phyloP scores from a whole-genome alignment of 164 flowering plant genomes.

The Chloranthus sessilifolius region DNA sequence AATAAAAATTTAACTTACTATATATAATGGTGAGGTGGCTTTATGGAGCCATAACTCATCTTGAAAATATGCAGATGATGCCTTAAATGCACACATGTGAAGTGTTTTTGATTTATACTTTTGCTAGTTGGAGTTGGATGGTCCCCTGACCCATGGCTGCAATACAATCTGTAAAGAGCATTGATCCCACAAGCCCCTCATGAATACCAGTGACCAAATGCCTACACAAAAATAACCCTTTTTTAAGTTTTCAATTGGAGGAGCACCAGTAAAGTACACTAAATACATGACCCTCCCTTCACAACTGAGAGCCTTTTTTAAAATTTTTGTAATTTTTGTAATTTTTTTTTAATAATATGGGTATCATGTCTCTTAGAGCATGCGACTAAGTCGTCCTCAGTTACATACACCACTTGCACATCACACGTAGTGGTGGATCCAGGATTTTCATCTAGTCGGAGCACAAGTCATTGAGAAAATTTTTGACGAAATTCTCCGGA shows the following conservation, averaged over 20 bases:
- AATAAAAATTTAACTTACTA: too few species aligned
- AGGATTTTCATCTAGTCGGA: too few species aligned
- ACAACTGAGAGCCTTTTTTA: too few species aligned
- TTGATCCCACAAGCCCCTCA: conserved; percentile 13
- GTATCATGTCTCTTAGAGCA: too few species aligned
- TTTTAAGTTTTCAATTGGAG: conserved; percentile 2
- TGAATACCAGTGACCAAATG: conserved; percentile 17
- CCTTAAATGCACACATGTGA: conserved; percentile 30
- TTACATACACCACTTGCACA: too few species aligned
- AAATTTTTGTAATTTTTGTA: too few species aligned
- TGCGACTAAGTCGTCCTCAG: too few species aligned
- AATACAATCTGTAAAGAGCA: conserved; percentile 20
- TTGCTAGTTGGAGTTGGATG: neutral
- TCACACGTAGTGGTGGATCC: too few species aligned
- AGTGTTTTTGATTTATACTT: conserved; percentile 5
- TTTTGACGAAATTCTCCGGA: too few species aligned
- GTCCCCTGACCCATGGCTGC: conserved; percentile 7
- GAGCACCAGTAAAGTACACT: neutral
- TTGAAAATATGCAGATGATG: conserved; percentile 19
- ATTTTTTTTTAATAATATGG: too few species aligned
- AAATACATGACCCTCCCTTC: too few species aligned
- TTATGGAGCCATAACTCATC: conserved; percentile 3
- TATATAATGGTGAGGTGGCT: neutral
- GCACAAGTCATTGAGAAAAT: too few species aligned
- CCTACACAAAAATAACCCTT: neutral